A percentile compares a stretch with the other conserved stretches of the same genome.
These are phyloP conservation scores for Epithemia pelagica DNA, from an alignment of 108 stramenopile species.

Conservation along the genomic window DNA sequence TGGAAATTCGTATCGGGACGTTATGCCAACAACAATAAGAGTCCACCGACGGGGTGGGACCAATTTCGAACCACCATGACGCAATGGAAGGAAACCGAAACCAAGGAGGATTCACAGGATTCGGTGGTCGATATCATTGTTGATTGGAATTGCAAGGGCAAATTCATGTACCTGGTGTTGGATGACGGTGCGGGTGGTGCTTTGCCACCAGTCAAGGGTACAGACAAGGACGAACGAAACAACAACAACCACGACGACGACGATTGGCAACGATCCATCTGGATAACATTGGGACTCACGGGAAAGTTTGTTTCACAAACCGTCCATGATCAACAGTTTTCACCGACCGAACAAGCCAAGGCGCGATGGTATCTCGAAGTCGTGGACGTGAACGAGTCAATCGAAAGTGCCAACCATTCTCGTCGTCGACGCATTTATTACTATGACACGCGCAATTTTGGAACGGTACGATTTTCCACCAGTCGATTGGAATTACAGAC, in stretches of 20 bases:
- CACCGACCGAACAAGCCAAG: not conserved
- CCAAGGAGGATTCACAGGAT: not conserved
- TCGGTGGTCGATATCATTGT: constrained; percentile 42
- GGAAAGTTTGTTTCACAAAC: constrained; percentile 56
- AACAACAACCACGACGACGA: constrained; percentile 6
- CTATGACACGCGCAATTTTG: constrained; percentile 75
- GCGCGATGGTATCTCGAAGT: constrained; percentile 69
- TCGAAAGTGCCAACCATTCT: not conserved
- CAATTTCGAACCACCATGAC: constrained; percentile 72
- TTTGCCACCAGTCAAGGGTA: not conserved
- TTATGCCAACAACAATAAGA: constrained; percentile 51
- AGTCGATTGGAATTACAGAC: constrained; percentile 48
- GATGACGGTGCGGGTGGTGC: constrained; percentile 33
- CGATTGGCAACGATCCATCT: constrained; percentile 70
- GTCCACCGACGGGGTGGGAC: constrained; percentile 52
- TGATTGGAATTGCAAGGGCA: constrained; percentile 74
- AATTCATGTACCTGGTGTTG: constrained; percentile 74
- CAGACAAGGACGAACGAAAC: not conserved
- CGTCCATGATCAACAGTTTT: constrained; percentile 16
- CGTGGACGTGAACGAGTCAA: constrained; percentile 16
- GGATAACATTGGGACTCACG: constrained; percentile 84
- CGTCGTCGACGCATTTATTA: constrained; percentile 35
- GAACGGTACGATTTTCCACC: constrained; percentile 61
- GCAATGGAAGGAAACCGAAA: constrained; percentile 8
- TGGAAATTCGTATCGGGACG: constrained; percentile 69